A percentile compares a stretch with the other conserved stretches of the same genome.
Evolutionary conservation across 768 basidiomycete genomes (phyloP).

Genomic region (Cystofilobasidium macerans): DNA sequence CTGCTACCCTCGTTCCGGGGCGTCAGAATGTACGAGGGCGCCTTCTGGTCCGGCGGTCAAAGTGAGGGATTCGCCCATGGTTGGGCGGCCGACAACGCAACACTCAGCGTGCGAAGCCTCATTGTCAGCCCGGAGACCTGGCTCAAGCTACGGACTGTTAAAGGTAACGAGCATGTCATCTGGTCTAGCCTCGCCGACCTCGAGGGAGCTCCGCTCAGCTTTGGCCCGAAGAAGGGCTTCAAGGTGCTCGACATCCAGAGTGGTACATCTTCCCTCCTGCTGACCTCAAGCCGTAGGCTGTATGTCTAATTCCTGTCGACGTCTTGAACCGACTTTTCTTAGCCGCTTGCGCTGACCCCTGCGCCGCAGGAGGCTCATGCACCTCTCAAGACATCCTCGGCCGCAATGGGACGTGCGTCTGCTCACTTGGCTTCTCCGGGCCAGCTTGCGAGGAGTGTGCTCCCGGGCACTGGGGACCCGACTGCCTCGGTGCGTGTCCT

Average conservation of each 20-base stretch:
- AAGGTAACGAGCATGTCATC: constrained; percentile 53
- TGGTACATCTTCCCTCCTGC: constrained; percentile 45
- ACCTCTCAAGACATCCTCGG: constrained; percentile 41
- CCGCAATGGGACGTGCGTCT: constrained; percentile 52
- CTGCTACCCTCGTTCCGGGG: constrained; percentile 25
- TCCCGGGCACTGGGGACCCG: constrained; percentile 61
- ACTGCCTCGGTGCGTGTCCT: constrained; percentile 43
- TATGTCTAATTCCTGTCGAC: neutral
- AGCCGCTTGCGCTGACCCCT: constrained; percentile 61
- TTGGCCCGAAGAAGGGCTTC: constrained; percentile 40
- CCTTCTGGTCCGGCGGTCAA: constrained; percentile 8
- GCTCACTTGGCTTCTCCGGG: constrained; percentile 64
- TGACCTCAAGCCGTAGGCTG: neutral
- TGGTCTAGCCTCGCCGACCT: constrained; percentile 73
- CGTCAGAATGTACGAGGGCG: constrained; percentile 11
- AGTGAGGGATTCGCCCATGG: constrained; percentile 4
- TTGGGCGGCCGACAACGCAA: constrained; percentile 42
- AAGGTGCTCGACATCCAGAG: constrained; percentile 34
- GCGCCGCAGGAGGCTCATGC: constrained; percentile 63
- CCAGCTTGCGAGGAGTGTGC: constrained; percentile 68
- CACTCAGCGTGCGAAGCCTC: constrained; percentile 52
- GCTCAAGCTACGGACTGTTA: constrained; percentile 49
- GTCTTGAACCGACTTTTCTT: neutral
- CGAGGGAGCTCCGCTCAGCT: constrained; percentile 51
- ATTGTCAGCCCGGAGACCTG: constrained; percentile 58